Percentiles rank a stretch among this genome's conserved stretches.
phyloP scores from a whole-genome alignment of 2,329 filamentous ascomycete species.

The Pezicula carpinea region DNA sequence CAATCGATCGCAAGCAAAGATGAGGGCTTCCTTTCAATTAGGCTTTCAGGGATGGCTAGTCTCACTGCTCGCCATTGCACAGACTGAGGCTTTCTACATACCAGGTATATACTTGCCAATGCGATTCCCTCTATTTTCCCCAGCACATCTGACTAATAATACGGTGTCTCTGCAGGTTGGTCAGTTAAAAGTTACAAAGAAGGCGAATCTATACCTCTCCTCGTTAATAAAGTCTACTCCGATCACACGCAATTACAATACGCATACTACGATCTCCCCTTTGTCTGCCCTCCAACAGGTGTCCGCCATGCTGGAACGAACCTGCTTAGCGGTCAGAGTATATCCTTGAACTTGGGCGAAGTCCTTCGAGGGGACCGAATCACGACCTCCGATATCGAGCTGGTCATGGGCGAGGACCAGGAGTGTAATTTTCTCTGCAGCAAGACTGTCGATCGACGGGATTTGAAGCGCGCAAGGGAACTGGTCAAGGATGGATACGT shows the following conservation, averaged over 20 bases:
- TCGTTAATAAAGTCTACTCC: slow-evolving; percentile 89
- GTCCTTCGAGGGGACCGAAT: slow-evolving; percentile 85
- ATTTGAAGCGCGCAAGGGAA: slow-evolving; percentile 63
- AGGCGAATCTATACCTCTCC: slow-evolving; percentile 73
- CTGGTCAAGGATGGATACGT: slow-evolving; percentile 77
- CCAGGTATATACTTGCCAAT: slow-evolving; percentile 55
- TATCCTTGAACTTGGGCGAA: slow-evolving; percentile 81
- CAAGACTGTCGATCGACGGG: slow-evolving; percentile 57
- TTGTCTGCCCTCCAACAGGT: slow-evolving; percentile 76
- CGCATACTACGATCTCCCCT: slow-evolving; percentile 84
- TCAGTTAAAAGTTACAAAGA: slow-evolving; percentile 77
- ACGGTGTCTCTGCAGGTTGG: slow-evolving; percentile 53
- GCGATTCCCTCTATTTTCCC: not conserved
- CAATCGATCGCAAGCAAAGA: slow-evolving; percentile 9
- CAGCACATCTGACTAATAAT: not conserved
- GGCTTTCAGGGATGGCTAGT: slow-evolving; percentile 40
- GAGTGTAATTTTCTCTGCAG: slow-evolving; percentile 71
- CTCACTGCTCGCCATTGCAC: slow-evolving; percentile 41
- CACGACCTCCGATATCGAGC: slow-evolving; percentile 75
- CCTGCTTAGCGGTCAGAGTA: slow-evolving; percentile 69
- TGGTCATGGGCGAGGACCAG: slow-evolving; percentile 71
- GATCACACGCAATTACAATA: slow-evolving; percentile 88
- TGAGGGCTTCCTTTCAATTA: slow-evolving; percentile 22
- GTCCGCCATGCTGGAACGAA: slow-evolving; percentile 59
- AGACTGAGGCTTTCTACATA: slow-evolving; percentile 72